phyloP scores from a whole-genome alignment of 176 grass and related monocot species.

The Bolboschoenus planiculmis region DNA sequence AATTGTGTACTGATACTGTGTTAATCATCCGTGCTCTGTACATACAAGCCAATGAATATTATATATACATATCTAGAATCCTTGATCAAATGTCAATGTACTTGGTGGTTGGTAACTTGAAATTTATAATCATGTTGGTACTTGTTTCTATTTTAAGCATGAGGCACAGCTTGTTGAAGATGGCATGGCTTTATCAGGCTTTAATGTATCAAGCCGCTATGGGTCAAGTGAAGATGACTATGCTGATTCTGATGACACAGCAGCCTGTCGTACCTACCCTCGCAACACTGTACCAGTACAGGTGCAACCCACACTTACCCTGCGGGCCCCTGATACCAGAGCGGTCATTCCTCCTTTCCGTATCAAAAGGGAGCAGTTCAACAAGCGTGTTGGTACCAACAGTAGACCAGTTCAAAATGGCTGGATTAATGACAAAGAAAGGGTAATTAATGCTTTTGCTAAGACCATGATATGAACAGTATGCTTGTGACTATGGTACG shows the following conservation, averaged over 20 bases:
- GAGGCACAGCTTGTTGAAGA: constrained; percentile 85
- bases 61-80: not conserved
- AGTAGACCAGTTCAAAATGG: constrained; percentile 58
- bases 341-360: constrained; percentile 49
- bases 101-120: not conserved
- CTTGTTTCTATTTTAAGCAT: constrained; percentile 39
- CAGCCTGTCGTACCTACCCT: constrained; percentile 45
- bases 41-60: not conserved
- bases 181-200: constrained; percentile 54
- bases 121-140: not conserved
- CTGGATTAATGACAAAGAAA: constrained; percentile 72
- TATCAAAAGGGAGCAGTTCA: constrained; percentile 50
- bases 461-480: not conserved
- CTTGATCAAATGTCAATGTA: not conserved
- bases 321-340: constrained; percentile 40
- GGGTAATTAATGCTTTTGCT: constrained; percentile 4
- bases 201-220: constrained; percentile 63
- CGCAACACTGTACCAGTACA: constrained; percentile 12
- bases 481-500: not conserved
- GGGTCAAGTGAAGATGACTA: constrained; percentile 93
- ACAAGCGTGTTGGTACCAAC: constrained; percentile 37
- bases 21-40: not conserved
- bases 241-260: constrained; percentile 63
- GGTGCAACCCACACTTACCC: constrained; percentile 29
- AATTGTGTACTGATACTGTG: too few species aligned